Evolutionary conservation across 148 eudicot genomes (phyloP), one percentile per base, ranked within the genome.

Genomic region (Salicornia ramosissima): DNA sequence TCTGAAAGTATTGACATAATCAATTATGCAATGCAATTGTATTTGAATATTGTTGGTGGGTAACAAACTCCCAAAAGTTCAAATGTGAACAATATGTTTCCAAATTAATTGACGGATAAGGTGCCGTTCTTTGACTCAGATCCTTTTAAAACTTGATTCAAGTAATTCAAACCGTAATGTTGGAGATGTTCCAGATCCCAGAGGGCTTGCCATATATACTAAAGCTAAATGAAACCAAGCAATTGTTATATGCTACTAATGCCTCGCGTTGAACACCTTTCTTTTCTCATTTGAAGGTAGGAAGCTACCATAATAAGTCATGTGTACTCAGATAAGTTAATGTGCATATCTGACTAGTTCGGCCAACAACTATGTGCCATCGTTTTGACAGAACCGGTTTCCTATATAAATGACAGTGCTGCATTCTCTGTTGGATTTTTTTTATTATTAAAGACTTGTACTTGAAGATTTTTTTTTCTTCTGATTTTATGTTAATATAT

Each of bases 81-180:
- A 53, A 14, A 24, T 25, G 14, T 68, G 62, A 22, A 68, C 62
- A 53, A 68, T 24, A 21, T 39, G 34, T 39, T 54, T 53, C 57
- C 31, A 3, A 36, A n/a, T 54, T 8, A 10, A 16, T 22, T 36
- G 58, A 16, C 25, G 51, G 52, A 0, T 18, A 8, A 16, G 54
- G 68, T 42, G 6, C 51, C 18, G 25, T 22, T 55, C 19, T 26
- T 55, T 36, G 40, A 36, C 40, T 8, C n/a, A n/a, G n/a, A n/a
- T n/a, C n/a, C n/a, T n/a, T 36, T 4, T 36, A 29, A 14, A 15
- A 24, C 12, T 5, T 51, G 2, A 6, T 16, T 26, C 8, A 28
- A 5, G 2, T 61, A 33, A 34, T 34, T 31, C 4, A 33, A 59
- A 0, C 64, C 40, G 30, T 1, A 2, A 31, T 34, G 45, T 19